Conservation (phyloP, 176 grass and related monocot species). For the Hordeum vulgare region DNA sequence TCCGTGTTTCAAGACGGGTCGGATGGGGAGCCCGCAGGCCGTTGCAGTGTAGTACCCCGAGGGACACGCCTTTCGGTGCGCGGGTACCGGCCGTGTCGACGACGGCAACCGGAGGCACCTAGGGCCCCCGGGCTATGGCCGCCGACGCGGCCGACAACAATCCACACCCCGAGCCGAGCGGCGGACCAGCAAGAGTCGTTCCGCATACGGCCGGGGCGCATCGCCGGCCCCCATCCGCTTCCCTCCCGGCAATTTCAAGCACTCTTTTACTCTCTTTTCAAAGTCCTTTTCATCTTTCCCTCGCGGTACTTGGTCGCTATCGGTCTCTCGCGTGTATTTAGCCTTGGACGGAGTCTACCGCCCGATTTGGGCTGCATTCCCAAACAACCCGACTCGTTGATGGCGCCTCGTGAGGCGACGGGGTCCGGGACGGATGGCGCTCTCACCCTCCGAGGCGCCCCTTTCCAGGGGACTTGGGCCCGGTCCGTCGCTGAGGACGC, state of each 20-base stretch:
- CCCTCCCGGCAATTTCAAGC: slow-evolving; percentile 78
- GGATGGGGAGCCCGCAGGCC: slow-evolving; percentile 41
- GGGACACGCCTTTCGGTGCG: background rate
- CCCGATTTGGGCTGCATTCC: slow-evolving; percentile 45
- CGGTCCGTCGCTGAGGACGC: slow-evolving; percentile 40
- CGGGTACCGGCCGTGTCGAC: background rate
- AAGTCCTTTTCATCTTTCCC: background rate
- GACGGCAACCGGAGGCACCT: background rate
- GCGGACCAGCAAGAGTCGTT: background rate
- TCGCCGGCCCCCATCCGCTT: slow-evolving; percentile 66
- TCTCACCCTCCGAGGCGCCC: slow-evolving; percentile 61
- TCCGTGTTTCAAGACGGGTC: slow-evolving; percentile 80
- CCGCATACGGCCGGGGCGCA: background rate
- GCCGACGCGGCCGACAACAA: background rate
- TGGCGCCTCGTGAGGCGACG: slow-evolving; percentile 44
- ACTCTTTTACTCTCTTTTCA: slow-evolving; percentile 65
- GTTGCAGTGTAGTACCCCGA: background rate
- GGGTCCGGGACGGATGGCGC: slow-evolving; percentile 49
- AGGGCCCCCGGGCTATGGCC: background rate
- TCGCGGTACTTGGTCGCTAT: slow-evolving; percentile 63
- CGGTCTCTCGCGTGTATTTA: slow-evolving; percentile 58
- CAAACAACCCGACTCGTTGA: slow-evolving; percentile 50
- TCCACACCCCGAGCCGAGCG: background rate
- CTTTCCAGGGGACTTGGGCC: slow-evolving; percentile 56
- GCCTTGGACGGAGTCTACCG: slow-evolving; percentile 59